Percentiles rank a stretch among this genome's conserved stretches.
phyloP scores from a whole-genome alignment of 2,329 filamentous ascomycete genomes.

The Xylaria sp. region DNA sequence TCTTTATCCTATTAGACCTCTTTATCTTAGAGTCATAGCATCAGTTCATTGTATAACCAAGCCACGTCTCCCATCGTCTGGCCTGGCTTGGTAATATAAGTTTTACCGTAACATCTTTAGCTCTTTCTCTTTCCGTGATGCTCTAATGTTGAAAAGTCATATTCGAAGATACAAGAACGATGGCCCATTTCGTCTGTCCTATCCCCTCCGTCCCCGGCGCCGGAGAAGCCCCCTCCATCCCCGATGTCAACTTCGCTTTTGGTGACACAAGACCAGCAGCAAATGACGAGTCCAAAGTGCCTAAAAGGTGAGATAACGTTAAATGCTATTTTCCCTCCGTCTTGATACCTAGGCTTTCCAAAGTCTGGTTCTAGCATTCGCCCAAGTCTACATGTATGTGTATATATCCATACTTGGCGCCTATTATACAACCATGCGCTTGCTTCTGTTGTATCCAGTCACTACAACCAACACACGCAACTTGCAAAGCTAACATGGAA shows the following conservation, averaged over 20 bases:
- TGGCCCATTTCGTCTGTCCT: conserved; percentile 28
- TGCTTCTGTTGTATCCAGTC: not conserved
- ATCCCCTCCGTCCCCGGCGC: conserved; percentile 25
- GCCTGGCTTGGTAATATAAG: not conserved
- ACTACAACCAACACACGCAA: not conserved
- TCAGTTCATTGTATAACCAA: not conserved
- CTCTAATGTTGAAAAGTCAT: not conserved
- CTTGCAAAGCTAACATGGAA: conserved; percentile 11
- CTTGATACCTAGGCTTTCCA: not conserved
- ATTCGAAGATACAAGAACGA: not conserved
- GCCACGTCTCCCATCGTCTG: not conserved
- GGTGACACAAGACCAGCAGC: conserved; percentile 1
- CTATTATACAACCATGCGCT: not conserved
- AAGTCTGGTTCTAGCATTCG: conserved; percentile 9
- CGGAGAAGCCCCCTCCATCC: conserved; percentile 20
- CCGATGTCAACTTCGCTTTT: conserved; percentile 6
- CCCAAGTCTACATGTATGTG: too few species aligned
- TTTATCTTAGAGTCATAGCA: not conserved
- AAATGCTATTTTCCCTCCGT: conserved; percentile 3
- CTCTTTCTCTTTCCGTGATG: conserved; percentile 1
- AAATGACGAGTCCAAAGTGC: conserved; percentile 19
- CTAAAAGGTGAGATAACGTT: conserved; percentile 26
- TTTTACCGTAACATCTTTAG: not conserved
- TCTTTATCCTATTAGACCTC: too few species aligned
- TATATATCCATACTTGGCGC: not conserved